These are phyloP conservation scores for Phytophthora constricta DNA, from an alignment of 352 stramenopile genomes.

Conservation along the genomic window DNA sequence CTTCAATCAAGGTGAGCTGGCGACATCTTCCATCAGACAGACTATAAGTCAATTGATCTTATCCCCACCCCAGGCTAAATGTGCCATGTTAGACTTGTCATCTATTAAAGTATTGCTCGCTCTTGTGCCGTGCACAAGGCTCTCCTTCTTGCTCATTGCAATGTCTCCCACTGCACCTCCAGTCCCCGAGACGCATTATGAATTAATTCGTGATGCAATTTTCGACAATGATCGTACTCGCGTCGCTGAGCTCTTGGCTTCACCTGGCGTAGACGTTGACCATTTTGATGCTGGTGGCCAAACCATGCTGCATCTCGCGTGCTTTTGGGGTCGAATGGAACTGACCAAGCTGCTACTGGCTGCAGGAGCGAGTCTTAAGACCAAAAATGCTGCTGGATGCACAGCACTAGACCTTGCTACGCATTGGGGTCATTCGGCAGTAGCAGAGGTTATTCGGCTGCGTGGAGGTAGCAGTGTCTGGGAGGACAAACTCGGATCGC, in stretches of 20 bases:
- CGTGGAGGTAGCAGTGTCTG: conserved; percentile 70
- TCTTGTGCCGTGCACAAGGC: too few relatives aligned
- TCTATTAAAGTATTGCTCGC: conserved; percentile 27
- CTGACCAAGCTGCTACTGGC: conserved; percentile 66
- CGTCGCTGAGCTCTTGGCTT: conserved; percentile 49
- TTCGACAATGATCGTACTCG: conserved; percentile 68
- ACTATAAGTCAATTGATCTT: neutral
- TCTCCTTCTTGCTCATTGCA: neutral
- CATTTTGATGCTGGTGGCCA: conserved; percentile 78
- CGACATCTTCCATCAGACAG: neutral
- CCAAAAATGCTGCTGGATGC: conserved; percentile 74
- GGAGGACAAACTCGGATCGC: conserved; percentile 73
- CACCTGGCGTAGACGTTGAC: conserved; percentile 59
- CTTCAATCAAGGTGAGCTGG: too few relatives aligned
- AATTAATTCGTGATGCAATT: conserved; percentile 73
- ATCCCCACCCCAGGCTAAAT: neutral
- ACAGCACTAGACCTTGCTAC: conserved; percentile 75
- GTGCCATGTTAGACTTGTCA: neutral
- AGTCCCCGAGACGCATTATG: conserved; percentile 59
- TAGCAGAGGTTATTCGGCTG: conserved; percentile 72
- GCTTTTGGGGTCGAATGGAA: conserved; percentile 77
- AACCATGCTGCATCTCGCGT: conserved; percentile 75
- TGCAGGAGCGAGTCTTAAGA: conserved; percentile 69
- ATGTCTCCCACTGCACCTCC: conserved; percentile 18
- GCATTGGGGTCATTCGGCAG: conserved; percentile 76